Base-by-base conservation (phyloP, 257 asterid species). In the Nicotiana tomentosiformis region DNA sequence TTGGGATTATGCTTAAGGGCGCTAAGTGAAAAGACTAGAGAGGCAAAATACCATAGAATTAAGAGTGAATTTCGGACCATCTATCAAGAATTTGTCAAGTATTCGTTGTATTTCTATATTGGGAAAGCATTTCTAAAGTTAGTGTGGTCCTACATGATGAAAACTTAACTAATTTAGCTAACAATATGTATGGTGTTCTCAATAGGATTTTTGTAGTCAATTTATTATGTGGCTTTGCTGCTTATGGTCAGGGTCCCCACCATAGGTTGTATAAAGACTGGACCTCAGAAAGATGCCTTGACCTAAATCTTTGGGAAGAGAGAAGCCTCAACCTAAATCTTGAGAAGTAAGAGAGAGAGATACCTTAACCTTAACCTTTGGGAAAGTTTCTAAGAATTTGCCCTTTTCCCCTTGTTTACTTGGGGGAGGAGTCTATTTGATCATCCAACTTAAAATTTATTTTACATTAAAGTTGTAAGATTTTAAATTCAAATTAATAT, bases 191-290 rank as follows among this genome's bases (percentile, higher is more conserved):
- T 51, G 46, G 64, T 76, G 46, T 49, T 76, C 14, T 76, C 80
- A 76, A 76, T 76, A 76, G 29, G 26, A 43, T 26, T 76, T 72
- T 51, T 29, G 16, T 29, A 76, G 80, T 76, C 80, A 26, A 76
- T 74, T 74, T 76, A 76, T 76, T 76, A 9, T 74, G 64, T 26
- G 80, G 80, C 64, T 51, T 76, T 51, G 80, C 65, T 53, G 58
- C 58, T 53, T 4, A 53, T 53, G 58, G 18, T 76, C 65, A 76
- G 80, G 55, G 43, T 76, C 64, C 80, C 80, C 29, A 76, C 80
- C 29, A 76, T 76, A 76, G 29, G 29, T 58, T 74, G 80, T 74
- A 23, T 49, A 74, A 20, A 49, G 8, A 5, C 46, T 76, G 64
- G 64, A 76, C 53, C 51, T 76, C 65, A 51, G 29, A 29, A 51